phyloP scores from a whole-genome alignment of 306 rosid species.

The Dicorynia guianensis region DNA sequence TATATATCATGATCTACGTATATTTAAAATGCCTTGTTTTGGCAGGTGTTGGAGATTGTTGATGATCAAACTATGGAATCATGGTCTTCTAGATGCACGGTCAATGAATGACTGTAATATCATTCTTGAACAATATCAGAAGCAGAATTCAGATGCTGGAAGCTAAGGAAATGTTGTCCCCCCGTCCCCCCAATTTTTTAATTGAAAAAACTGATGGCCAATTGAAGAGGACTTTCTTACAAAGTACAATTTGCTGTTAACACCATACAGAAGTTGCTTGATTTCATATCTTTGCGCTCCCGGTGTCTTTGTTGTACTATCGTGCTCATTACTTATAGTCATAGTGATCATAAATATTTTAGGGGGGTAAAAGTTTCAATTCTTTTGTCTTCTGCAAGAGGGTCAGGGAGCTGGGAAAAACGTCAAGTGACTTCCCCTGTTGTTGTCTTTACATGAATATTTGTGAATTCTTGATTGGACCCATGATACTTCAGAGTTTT shows the following conservation, averaged over 20 bases:
- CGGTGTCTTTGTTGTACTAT: slow-evolving; percentile 10
- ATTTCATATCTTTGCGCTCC: neutral
- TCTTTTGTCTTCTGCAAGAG: slow-evolving; percentile 12
- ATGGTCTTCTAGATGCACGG: slow-evolving; percentile 68
- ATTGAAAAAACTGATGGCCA: slow-evolving; percentile 19
- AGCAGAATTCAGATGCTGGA: slow-evolving; percentile 49
- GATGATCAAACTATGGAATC: slow-evolving; percentile 75
- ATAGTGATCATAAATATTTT: neutral
- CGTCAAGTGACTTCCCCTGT: neutral
- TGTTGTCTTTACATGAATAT: slow-evolving; percentile 8
- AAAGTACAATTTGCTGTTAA: slow-evolving; percentile 29
- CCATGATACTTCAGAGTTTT: neutral
- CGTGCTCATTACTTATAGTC: neutral
- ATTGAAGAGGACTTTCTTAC: slow-evolving; percentile 11
- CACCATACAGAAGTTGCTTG: neutral
- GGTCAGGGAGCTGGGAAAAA: slow-evolving; percentile 32
- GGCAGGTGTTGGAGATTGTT: slow-evolving; percentile 79
- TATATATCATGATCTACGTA: slow-evolving; percentile 15
- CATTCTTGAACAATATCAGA: slow-evolving; percentile 58
- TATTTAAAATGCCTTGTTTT: slow-evolving; percentile 28
- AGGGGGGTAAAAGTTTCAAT: slow-evolving; percentile 24
- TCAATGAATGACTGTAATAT: slow-evolving; percentile 55
- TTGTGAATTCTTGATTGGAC: slow-evolving; percentile 18
- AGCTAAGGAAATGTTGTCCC: slow-evolving; percentile 37
- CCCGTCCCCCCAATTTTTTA: neutral